phyloP scores from a whole-genome alignment of 352 stramenopile species.

The Phytophthora meadii region DNA sequence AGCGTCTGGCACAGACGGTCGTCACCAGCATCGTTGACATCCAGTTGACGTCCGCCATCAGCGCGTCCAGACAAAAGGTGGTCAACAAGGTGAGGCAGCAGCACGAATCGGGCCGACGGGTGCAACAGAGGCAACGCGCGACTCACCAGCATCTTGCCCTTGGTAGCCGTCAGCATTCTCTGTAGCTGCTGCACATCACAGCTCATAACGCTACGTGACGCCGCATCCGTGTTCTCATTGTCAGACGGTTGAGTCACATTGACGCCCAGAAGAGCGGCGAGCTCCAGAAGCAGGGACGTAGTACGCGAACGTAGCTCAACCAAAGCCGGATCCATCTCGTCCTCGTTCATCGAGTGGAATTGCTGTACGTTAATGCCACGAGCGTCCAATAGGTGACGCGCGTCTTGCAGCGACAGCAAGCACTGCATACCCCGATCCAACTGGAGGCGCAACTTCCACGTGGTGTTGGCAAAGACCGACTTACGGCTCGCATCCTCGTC shows the following conservation, averaged over 20 bases:
- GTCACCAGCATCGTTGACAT: slow-evolving; percentile 50
- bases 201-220: slow-evolving; percentile 36
- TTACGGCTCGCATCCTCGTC: slow-evolving; percentile 46
- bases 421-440: slow-evolving; percentile 82
- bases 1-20: slow-evolving; percentile 81
- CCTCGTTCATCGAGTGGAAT: slow-evolving; percentile 81
- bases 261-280: slow-evolving; percentile 72
- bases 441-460: slow-evolving; percentile 73
- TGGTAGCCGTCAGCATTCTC: slow-evolving; percentile 60
- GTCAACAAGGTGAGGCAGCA: slow-evolving; percentile 74
- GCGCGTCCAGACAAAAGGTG: slow-evolving; percentile 57
- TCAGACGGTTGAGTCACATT: slow-evolving; percentile 27
- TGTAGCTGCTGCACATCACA: slow-evolving; percentile 66
- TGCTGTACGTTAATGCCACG: slow-evolving; percentile 87
- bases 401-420: slow-evolving; percentile 82
- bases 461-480: slow-evolving; percentile 80
- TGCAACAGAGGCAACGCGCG: slow-evolving; percentile 80
- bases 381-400: slow-evolving; percentile 81
- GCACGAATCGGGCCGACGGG: slow-evolving; percentile 79
- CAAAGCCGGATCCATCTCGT: slow-evolving; percentile 77
- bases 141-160: slow-evolving; percentile 82
- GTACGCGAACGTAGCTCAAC: slow-evolving; percentile 71
- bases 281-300: slow-evolving; percentile 71
- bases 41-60: slow-evolving; percentile 38
- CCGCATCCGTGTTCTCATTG: slow-evolving; percentile 2